Base-by-base conservation (phyloP, 768 basidiomycete species). In the Phlegmacium glaucopus region DNA sequence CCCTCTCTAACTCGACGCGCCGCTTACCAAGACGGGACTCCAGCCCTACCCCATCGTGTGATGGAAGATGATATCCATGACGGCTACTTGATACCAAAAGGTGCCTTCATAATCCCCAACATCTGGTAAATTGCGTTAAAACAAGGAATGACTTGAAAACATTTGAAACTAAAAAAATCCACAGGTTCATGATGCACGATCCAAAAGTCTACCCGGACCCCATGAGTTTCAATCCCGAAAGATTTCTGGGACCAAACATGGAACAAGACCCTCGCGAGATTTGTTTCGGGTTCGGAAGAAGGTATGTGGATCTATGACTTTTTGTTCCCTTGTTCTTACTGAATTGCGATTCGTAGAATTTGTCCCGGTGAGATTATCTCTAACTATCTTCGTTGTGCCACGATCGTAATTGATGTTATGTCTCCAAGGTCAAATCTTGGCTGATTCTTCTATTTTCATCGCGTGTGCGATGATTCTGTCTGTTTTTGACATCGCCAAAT, bases 21-120 rank as follows among this genome's bases (percentile, higher is more conserved):
- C 54, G 10, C 70, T 67, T 1, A 67, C 64, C 36, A 63, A 65
- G 66, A 52, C 15, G 30, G 25, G 51, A 45, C 47, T 16, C 47
- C 32, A 79, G 78, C 69, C 15, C 66, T 78, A 4, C 74, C 80
- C 10, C 83, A 84, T 55, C 69, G 78, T 9, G 75, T 68, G 12
- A n/a, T n/a, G n/a, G n/a, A n/a, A n/a, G n/a, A n/a, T n/a, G n/a
- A n/a, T n/a, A n/a, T n/a, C n/a, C n/a, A 84, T 39, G 66, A 79
- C 25, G 81, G 82, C 4, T 78, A 79, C 59, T 73, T 74, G 25
- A 80, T 85, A 39, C 83, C 83, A 8, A 76, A 82, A 52, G 79
- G 79, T 7, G 63, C 78, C 5, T 57, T 80, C 29, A 62, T 80
- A 4, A 69, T 80, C 34, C 61, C 71, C 5, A 82, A 82, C 44